These are phyloP conservation scores for Suillus discolor DNA, from an alignment of 768 basidiomycete species.

Conservation along the genomic window DNA sequence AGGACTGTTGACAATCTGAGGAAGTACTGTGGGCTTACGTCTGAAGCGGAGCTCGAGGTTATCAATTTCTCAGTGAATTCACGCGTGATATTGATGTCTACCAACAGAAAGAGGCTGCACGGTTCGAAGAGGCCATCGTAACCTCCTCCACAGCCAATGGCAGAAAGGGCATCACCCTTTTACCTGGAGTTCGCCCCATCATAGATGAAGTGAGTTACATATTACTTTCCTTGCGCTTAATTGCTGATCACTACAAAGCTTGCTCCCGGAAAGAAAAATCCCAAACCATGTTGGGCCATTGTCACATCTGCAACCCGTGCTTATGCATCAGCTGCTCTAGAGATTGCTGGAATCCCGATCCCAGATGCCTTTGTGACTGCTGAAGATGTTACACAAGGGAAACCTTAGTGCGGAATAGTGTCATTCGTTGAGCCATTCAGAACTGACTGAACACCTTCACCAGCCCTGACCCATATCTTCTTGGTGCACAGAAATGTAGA, in stretches of 20 bases:
- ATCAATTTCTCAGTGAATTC: conserved; percentile 8
- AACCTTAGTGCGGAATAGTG: conserved; percentile 59
- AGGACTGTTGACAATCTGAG: conserved; percentile 82
- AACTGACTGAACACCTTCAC: not conserved
- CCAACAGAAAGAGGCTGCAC: conserved; percentile 62
- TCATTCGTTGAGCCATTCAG: conserved; percentile 1
- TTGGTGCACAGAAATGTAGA: conserved; percentile 74
- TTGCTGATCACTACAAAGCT: conserved; percentile 28
- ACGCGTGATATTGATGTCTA: conserved; percentile 9
- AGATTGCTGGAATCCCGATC: conserved; percentile 62
- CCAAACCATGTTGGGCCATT: conserved; percentile 80
- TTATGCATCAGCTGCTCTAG: conserved; percentile 76
- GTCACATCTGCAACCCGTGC: conserved; percentile 81
- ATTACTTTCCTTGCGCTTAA: conserved; percentile 25
- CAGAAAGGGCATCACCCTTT: conserved; percentile 60
- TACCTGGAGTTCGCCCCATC: conserved; percentile 71
- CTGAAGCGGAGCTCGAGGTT: conserved; percentile 73
- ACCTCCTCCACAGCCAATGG: conserved; percentile 57
- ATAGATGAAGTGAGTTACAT: conserved; percentile 51
- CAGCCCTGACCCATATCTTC: conserved; percentile 89
- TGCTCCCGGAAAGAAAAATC: conserved; percentile 28
- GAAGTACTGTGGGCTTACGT: conserved; percentile 68
- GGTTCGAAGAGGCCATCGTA: conserved; percentile 82
- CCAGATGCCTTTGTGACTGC: conserved; percentile 79
- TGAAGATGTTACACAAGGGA: conserved; percentile 82